phyloP scores from a whole-genome alignment of 768 basidiomycete genomes.

The Trametes coccinea region DNA sequence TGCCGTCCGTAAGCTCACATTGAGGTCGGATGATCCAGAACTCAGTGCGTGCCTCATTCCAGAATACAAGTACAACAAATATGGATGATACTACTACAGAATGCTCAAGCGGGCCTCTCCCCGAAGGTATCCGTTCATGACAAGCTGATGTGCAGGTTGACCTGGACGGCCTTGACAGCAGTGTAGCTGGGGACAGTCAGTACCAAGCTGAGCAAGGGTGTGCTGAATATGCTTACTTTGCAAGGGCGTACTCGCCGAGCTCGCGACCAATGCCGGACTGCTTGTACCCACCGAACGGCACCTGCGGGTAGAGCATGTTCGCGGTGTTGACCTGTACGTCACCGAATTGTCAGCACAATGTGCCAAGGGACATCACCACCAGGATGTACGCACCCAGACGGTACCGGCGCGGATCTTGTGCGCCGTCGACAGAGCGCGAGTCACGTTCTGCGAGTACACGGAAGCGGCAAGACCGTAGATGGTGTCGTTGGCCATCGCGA shows the following conservation, averaged over 20 bases:
- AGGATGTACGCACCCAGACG: conserved; percentile 51
- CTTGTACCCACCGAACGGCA: conserved; percentile 76
- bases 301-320: conserved; percentile 44
- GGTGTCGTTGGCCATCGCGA: conserved; percentile 82
- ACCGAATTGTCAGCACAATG: too few species aligned
- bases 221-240: conserved; percentile 25
- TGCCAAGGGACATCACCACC: too few species aligned
- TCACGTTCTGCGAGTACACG: conserved; percentile 81
- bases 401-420: conserved; percentile 82
- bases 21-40: too few species aligned
- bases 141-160: conserved; percentile 44
- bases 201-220: background rate
- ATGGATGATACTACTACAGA: conserved; percentile 3
- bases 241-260: conserved; percentile 58
- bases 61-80: conserved; percentile 5
- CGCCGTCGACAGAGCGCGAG: conserved; percentile 69
- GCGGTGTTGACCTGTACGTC: conserved; percentile 43
- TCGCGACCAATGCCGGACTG: conserved; percentile 73
- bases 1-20: too few species aligned
- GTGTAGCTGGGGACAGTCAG: conserved; percentile 44
- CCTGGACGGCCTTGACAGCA: conserved; percentile 61
- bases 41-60: too few species aligned
- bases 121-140: background rate
- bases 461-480: conserved; percentile 85
- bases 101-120: background rate